Percentiles rank a stretch among this genome's conserved stretches.
phyloP scores from a whole-genome alignment of 139 green algal genomes.

The Chlorella ohadii region DNA sequence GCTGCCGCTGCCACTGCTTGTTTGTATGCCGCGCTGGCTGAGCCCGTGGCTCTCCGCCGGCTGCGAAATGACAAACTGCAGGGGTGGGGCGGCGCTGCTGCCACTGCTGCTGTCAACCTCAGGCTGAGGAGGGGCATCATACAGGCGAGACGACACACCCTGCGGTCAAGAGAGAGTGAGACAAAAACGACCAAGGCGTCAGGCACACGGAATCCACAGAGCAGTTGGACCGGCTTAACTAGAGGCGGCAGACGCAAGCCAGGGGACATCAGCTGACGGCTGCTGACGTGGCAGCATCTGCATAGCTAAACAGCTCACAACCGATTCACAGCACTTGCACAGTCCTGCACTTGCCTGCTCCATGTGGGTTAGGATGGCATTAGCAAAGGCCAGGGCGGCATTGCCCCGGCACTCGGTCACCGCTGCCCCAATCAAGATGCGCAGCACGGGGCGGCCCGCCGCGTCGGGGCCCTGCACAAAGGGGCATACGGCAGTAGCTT shows the following conservation, averaged over 20 bases:
- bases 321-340: too few relatives aligned
- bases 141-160: neutral
- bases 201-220: too few relatives aligned
- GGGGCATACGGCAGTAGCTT: too few relatives aligned
- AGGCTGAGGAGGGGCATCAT: neutral
- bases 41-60: too few relatives aligned
- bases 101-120: neutral
- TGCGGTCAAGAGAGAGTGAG: neutral
- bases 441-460: conserved; percentile 17
- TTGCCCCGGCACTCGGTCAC: conserved; percentile 28
- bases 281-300: too few relatives aligned
- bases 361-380: conserved; percentile 40
- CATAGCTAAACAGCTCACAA: too few relatives aligned
- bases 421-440: conserved; percentile 36
- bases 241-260: too few relatives aligned
- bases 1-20: neutral
- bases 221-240: too few relatives aligned
- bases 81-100: neutral
- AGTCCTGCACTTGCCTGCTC: neutral
- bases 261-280: too few relatives aligned
- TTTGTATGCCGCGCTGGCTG: too few relatives aligned
- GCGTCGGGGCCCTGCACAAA: conserved; percentile 8
- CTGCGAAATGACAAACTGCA: neutral
- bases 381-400: conserved; percentile 33
- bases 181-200: too few relatives aligned